phyloP scores from a whole-genome alignment of 1,284 basidiomycete species.

The Ustanciosporium gigantosporum region DNA sequence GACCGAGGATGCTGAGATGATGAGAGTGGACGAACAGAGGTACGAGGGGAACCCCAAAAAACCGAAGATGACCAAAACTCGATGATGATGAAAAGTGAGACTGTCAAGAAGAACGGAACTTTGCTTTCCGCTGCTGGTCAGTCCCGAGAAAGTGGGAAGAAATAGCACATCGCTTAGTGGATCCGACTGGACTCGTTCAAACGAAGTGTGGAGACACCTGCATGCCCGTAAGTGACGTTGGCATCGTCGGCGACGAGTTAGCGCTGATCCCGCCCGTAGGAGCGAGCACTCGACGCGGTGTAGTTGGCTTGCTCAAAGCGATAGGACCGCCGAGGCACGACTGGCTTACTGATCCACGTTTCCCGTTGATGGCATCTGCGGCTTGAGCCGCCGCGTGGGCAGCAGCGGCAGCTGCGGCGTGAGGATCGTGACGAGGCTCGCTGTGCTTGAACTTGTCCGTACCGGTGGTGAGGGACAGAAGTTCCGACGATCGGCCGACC shows the following conservation, averaged over 20 bases:
- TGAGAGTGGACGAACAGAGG: too few species aligned
- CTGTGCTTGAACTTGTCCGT: constrained; percentile 23
- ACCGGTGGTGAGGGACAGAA: constrained; percentile 26
- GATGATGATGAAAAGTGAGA: too few species aligned
- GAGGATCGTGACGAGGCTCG: constrained; percentile 50
- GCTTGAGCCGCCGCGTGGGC: constrained; percentile 37
- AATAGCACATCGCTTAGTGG: too few species aligned
- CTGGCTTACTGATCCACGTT: constrained; percentile 21
- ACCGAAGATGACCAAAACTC: too few species aligned
- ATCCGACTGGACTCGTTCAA: too few species aligned
- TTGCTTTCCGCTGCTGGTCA: too few species aligned
- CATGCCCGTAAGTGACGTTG: neutral
- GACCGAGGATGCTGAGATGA: too few species aligned
- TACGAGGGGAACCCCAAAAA: too few species aligned
- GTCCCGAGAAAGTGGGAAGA: too few species aligned
- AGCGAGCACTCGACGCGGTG: constrained; percentile 16
- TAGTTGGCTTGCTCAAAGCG: constrained; percentile 27
- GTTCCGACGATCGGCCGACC: constrained; percentile 37
- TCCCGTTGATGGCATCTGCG: constrained; percentile 21
- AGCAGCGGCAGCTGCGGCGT: constrained; percentile 46
- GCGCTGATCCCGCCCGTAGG: constrained; percentile 22
- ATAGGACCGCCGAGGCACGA: constrained; percentile 35
- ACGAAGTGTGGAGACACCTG: neutral
- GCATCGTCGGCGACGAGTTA: constrained; percentile 23
- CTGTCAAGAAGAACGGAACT: too few species aligned